Evolutionary conservation across 1,284 basidiomycete genomes (phyloP).

Genomic region (Thecaphora thlaspeos): DNA sequence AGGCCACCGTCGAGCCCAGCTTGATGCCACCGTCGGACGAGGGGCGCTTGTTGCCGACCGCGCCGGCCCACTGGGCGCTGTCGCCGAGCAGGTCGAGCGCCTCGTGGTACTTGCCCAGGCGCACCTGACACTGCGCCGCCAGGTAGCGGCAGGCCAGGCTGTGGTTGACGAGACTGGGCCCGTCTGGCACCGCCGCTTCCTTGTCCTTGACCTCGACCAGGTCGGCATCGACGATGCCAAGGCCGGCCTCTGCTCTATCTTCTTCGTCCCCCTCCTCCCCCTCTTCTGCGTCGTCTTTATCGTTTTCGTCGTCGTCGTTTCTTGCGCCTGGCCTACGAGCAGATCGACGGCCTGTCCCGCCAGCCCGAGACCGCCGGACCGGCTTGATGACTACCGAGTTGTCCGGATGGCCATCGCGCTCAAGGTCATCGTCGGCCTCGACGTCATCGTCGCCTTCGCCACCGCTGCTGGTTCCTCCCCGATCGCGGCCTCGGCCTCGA

Average conservation of each 20-base stretch:
- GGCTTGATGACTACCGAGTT: neutral
- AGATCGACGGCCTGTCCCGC: neutral
- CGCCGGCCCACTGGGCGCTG: slow-evolving; percentile 36
- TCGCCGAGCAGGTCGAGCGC: slow-evolving; percentile 86
- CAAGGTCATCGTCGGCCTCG: neutral
- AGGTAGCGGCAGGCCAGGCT: slow-evolving; percentile 50
- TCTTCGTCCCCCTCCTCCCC: slow-evolving; percentile 14
- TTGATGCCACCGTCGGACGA: slow-evolving; percentile 59
- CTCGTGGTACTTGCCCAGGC: slow-evolving; percentile 88
- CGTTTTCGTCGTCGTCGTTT: neutral
- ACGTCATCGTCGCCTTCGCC: neutral
- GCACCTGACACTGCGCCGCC: slow-evolving; percentile 88
- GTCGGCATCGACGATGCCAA: slow-evolving; percentile 6
- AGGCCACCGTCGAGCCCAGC: slow-evolving; percentile 67
- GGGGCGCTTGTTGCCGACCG: slow-evolving; percentile 31
- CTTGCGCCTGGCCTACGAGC: no score
- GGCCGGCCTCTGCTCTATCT: neutral
- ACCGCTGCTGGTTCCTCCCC: neutral
- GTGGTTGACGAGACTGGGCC: slow-evolving; percentile 47
- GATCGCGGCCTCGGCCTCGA: no score
- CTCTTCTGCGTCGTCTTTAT: slow-evolving; percentile 9
- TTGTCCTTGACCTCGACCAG: slow-evolving; percentile 21
- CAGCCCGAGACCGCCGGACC: neutral
- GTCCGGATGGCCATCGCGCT: neutral
- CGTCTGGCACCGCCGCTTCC: slow-evolving; percentile 19